Evolutionary conservation across 169 alveolate species (phyloP).

Genomic region (Eimeria maxima): DNA sequence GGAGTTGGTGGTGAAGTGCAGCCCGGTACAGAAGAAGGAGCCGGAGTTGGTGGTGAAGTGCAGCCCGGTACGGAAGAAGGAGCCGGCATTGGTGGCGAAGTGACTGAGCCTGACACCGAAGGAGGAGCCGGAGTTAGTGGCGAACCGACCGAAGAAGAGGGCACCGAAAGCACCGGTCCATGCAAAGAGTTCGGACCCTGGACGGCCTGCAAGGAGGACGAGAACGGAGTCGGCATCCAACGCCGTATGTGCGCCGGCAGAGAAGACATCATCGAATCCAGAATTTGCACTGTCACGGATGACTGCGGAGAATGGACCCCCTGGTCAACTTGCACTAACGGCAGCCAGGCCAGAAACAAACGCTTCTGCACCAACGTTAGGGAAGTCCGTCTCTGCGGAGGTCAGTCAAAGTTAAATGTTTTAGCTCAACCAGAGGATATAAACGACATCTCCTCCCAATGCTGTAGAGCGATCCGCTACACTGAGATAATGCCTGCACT

Average conservation of each 20-base stretch:
- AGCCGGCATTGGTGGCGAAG: neutral
- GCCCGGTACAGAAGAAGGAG: neutral
- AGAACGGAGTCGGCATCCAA: neutral
- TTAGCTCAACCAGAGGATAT: neutral
- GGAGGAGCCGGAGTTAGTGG: neutral
- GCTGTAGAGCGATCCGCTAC: too few species aligned
- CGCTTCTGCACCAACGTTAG: neutral
- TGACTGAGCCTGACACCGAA: neutral
- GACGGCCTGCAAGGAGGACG: constrained; percentile 4
- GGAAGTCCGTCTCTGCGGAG: constrained; percentile 34
- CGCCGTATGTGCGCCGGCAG: neutral
- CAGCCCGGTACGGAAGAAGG: neutral
- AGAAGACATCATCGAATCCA: neutral
- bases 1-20: neutral
- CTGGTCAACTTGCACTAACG: neutral
- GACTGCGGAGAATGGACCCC: constrained; percentile 23
- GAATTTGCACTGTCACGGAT: neutral
- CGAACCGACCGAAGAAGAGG: neutral
- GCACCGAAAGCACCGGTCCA: neutral
- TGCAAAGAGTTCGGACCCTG: constrained; percentile 59
- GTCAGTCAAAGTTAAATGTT: neutral
- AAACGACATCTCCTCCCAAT: neutral
- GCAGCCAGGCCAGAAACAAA: neutral
- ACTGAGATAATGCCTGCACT: too few species aligned
- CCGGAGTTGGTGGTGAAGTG: neutral